Base-by-base conservation (phyloP, 371 early-diverging fungal species). In the Parasitella parasitica region DNA sequence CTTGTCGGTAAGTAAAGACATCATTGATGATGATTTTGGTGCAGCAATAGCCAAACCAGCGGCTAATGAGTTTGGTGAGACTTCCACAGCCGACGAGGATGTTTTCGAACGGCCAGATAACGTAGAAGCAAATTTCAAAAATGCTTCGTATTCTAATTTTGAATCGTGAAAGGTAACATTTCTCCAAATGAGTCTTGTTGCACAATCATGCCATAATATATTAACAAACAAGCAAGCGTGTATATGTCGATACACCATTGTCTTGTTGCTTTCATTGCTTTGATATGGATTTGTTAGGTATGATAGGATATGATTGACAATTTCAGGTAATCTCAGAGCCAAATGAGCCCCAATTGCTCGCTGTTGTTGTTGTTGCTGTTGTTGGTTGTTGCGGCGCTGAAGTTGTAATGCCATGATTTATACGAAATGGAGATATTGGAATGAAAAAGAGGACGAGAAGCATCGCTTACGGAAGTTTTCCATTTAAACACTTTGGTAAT, bases 191-290 rank as follows among this genome's bases (percentile, higher is more conserved):
- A 63, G 43, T 16, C 75, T 62, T 3, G 61, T 59, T 8, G 71
- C 67, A 61, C 71, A 68, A 43, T 62, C 66, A 60, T 74, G 63
- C 71, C 75, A 74, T 13, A 71, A 52, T 18, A 51, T 27, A 39
- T 71, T 71, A 11, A 74, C 71, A 24, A 59, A 38, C 16, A 71
- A 39, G 20, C 68, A 61, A 13, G 65, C 58, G 57, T 74, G 57
- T 2, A 74, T 68, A 16, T 48, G 26, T 26, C 63, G 52, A 34
- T 69, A 70, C 8, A 48, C 12, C 16, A 53, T 62, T 9, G 26
- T 30, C 18, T 50, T 66, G 15, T 39, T 27, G 2, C n/a, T 50
- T 16, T 65, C 59, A 16, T 59, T 52, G 20, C n/a, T 20, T 9
- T 58, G 54, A 28, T 46, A 32, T 0, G 56, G 30, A 12, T 22